Base-by-base conservation (phyloP, 225 moss, liverwort and hornwort genomes). In the Bryoerythrophyllum caledonicum region DNA sequence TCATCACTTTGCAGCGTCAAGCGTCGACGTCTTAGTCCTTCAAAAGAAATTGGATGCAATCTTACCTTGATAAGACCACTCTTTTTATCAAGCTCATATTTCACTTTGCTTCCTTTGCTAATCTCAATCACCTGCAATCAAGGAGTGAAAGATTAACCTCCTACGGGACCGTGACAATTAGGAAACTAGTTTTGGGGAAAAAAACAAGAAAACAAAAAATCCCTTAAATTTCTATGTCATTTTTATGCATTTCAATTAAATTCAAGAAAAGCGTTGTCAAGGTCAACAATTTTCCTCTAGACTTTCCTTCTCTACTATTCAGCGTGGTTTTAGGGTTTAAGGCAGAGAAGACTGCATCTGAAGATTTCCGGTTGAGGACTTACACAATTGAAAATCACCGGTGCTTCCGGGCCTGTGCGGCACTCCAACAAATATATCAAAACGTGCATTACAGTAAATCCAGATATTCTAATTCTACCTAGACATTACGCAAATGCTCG, bases 11-110 rank as follows among this genome's bases (percentile, higher is more conserved):
- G 4, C 46, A 60, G 25, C 68, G 67, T 43, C 37, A 40, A n/a
- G n/a, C n/a, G n/a, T n/a, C n/a, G 30, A 15, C 49, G 20, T 25
- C 32, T 15, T 13, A 14, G 17, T 75, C 35, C 65, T 20, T 8
- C 5, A 78, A 56, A 48, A 72, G 61, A 49, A 49, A 26, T 16
- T 4, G 13, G 48, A 21, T 27, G 20, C 6, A 15, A 10, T 40
- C 17, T 59, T 83, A 91, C 96, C 91, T 94, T 96, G 66, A 96
- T 90, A 20, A 94, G 86, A 27, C 92, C 96, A 73, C 87, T 92
- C 67, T 84, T 92, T 76, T 94, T 94, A 81, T 96, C 96, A 43
- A 94, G 86, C 71, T 92, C 92, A 24, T 94, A 92, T 56, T 96
- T 94, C 81, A 96, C 96, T 79, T 96, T 94, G 75, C 91, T 86